Conservation (phyloP, 305 asterid genomes). For the Rubia peregrina region DNA sequence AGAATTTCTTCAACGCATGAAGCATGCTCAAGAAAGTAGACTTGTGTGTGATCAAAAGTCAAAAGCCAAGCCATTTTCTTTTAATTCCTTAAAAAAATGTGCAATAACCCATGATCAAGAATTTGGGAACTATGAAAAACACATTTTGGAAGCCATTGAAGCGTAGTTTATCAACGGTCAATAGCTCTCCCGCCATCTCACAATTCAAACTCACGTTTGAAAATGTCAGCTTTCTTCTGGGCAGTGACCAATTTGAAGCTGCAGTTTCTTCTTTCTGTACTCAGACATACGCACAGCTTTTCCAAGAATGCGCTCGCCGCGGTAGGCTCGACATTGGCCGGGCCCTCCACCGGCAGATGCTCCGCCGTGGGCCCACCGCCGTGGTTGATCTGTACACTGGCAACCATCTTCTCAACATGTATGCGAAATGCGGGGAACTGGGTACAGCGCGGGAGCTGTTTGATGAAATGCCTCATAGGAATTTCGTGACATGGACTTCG, state of each 20-base stretch:
- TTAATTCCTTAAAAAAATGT: background rate
- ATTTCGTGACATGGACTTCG: slow-evolving; percentile 65
- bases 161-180: slow-evolving; percentile 11
- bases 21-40: background rate
- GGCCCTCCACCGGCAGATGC: slow-evolving; percentile 28
- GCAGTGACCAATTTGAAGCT: slow-evolving; percentile 21
- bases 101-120: background rate
- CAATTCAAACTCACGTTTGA: slow-evolving; percentile 17
- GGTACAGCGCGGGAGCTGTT: slow-evolving; percentile 42
- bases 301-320: slow-evolving; percentile 33
- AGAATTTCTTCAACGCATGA: too few species aligned
- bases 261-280: slow-evolving; percentile 17
- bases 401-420: slow-evolving; percentile 44
- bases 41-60: background rate
- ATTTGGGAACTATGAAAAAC: background rate
- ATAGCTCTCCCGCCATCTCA: slow-evolving; percentile 10
- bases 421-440: slow-evolving; percentile 48
- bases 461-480: slow-evolving; percentile 51
- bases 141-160: background rate
- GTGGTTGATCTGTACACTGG: slow-evolving; percentile 30
- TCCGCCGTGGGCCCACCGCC: slow-evolving; percentile 8
- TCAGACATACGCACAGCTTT: slow-evolving; percentile 24
- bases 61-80: background rate
- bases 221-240: slow-evolving; percentile 15
- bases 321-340: slow-evolving; percentile 24